Conservation (phyloP, 2,329 filamentous ascomycete genomes). For the Plenodomus biglobosus region DNA sequence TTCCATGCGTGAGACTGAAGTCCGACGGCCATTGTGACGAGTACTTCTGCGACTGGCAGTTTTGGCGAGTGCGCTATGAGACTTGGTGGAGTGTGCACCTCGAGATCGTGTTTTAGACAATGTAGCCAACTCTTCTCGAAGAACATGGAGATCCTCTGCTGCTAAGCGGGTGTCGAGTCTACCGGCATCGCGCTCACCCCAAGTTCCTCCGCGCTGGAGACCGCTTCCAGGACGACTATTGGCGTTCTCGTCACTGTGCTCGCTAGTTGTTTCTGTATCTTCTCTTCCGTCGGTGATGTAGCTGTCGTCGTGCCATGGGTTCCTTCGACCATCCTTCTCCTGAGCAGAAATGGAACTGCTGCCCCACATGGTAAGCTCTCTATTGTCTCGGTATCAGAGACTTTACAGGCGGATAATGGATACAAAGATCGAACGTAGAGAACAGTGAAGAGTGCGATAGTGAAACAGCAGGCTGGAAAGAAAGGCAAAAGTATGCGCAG, state of each 20-base stretch:
- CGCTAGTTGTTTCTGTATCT: slow-evolving; percentile 10
- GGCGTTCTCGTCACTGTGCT: slow-evolving; percentile 20
- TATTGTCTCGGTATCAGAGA: neutral
- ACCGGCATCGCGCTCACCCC: slow-evolving; percentile 64
- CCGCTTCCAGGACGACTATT: slow-evolving; percentile 28
- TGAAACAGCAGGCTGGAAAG: neutral
- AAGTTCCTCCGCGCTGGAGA: slow-evolving; percentile 51
- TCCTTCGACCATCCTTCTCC: slow-evolving; percentile 30
- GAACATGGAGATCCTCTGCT: slow-evolving; percentile 61
- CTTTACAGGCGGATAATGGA: neutral
- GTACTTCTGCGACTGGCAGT: slow-evolving; percentile 35
- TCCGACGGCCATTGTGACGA: slow-evolving; percentile 15
- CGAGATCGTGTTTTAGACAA: slow-evolving; percentile 51
- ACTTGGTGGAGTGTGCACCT: slow-evolving; percentile 23
- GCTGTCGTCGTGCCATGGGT: slow-evolving; percentile 42
- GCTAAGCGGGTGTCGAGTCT: slow-evolving; percentile 56
- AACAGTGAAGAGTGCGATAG: neutral
- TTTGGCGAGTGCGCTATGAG: slow-evolving; percentile 23
- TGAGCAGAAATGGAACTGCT: slow-evolving; percentile 16
- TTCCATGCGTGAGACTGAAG: slow-evolving; percentile 15
- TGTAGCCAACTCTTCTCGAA: slow-evolving; percentile 58
- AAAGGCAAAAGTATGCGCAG: neutral
- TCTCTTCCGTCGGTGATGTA: slow-evolving; percentile 21
- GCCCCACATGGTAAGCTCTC: slow-evolving; percentile 24
- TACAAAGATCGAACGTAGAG: neutral